Evolutionary conservation across 2,329 filamentous ascomycete species (phyloP).

Genomic region (Clathrospora elynae): DNA sequence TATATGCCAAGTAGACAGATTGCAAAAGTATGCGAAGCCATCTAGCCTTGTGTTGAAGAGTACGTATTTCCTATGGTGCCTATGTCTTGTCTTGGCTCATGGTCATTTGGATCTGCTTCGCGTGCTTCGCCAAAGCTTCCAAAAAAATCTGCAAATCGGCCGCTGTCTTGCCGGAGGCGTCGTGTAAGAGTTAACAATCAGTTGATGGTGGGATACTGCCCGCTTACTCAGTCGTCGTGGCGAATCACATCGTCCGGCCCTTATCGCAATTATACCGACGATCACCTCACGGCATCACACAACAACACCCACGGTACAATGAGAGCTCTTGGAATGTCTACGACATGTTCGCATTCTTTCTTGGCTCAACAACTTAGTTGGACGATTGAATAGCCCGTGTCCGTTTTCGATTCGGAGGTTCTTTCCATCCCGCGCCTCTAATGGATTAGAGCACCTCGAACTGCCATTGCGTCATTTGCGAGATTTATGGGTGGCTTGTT

Average conservation of each 20-base stretch:
- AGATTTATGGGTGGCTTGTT: conserved; percentile 16
- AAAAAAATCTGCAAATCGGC: conserved; percentile 12
- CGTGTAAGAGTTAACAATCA: conserved; percentile 17
- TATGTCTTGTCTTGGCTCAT: no score
- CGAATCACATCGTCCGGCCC: conserved; percentile 39
- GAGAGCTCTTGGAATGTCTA: conserved; percentile 11
- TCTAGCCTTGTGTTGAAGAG: no score
- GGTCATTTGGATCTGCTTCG: no score
- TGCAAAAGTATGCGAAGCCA: no score
- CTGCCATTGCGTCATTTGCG: conserved; percentile 25
- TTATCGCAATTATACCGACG: conserved; percentile 30
- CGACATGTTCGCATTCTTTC: conserved; percentile 23
- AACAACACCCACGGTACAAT: conserved; percentile 22
- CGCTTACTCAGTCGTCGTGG: conserved; percentile 29
- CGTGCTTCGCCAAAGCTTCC: conserved; percentile 29
- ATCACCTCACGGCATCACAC: conserved; percentile 45
- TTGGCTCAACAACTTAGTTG: conserved; percentile 28
- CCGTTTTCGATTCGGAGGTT: conserved; percentile 19
- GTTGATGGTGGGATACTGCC: conserved; percentile 30
- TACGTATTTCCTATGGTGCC: no score
- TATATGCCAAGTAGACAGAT: no score
- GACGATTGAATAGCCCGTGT: conserved; percentile 19
- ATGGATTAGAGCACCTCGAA: conserved; percentile 15
- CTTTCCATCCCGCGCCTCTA: conserved; percentile 38
- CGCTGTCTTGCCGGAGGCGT: conserved; percentile 8